Conservation (phyloP, 2,329 filamentous ascomycete species). For the Pseudogymnoascus sp. region DNA sequence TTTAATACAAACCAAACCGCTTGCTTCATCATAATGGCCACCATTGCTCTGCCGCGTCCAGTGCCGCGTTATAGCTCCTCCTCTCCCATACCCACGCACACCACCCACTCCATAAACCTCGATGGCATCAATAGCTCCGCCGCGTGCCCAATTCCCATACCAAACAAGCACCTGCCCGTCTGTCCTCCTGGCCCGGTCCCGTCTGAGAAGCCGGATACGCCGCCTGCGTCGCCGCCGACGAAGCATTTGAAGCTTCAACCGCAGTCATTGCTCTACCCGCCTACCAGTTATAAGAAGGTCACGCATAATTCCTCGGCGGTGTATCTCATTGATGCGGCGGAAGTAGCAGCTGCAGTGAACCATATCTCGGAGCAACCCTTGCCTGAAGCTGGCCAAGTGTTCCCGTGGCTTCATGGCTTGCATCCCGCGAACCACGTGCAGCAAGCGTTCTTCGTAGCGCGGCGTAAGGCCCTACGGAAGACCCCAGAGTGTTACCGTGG, state of each 20-base stretch:
- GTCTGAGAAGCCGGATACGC: constrained; percentile 48
- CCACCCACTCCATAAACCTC: constrained; percentile 44
- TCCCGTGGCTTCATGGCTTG: constrained; percentile 92
- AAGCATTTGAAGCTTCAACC: constrained; percentile 47
- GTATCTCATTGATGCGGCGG: constrained; percentile 63
- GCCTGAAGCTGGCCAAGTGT: constrained; percentile 76
- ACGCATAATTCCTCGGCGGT: constrained; percentile 44
- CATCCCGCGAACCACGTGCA: constrained; percentile 86
- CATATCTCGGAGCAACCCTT: constrained; percentile 70
- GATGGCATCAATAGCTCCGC: constrained; percentile 41
- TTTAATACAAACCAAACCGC: constrained; percentile 1
- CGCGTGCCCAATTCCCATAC: constrained; percentile 53
- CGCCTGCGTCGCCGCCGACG: constrained; percentile 56
- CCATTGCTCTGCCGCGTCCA: constrained; percentile 27
- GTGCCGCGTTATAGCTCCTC: constrained; percentile 22
- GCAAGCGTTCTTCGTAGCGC: constrained; percentile 76
- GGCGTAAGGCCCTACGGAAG: constrained; percentile 60
- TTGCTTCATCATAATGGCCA: constrained; percentile 22
- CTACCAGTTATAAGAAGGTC: constrained; percentile 49
- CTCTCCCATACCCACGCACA: constrained; percentile 40
- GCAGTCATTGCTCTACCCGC: constrained; percentile 67
- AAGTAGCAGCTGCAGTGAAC: constrained; percentile 65
- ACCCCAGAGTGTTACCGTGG: constrained; percentile 70
- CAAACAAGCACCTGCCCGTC: constrained; percentile 84
- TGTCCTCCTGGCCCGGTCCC: constrained; percentile 71